Percentiles rank a stretch among this genome's conserved stretches.
Evolutionary conservation across 2,329 filamentous ascomycete species (phyloP).

Genomic region (Pseudophaeomoniella oleicola): DNA sequence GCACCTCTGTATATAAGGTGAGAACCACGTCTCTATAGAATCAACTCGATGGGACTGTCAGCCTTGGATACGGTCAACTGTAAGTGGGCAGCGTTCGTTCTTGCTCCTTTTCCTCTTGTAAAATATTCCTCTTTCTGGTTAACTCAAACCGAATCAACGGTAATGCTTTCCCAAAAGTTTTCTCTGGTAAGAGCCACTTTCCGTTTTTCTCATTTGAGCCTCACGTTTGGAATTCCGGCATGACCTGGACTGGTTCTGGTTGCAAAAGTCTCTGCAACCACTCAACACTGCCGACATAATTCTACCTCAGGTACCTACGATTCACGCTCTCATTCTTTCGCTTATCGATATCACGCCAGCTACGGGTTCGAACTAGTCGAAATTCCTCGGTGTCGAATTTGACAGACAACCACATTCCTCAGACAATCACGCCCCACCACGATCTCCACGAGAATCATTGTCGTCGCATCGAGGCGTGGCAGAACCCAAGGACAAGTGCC

Average conservation of each 20-base stretch:
- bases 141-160: not conserved
- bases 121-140: too few relatives aligned
- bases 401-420: not conserved
- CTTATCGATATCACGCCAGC: not conserved
- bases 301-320: not conserved
- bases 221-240: too few relatives aligned
- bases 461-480: too few relatives aligned
- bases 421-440: not conserved
- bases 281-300: not conserved
- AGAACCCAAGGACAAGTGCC: too few relatives aligned
- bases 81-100: too few relatives aligned
- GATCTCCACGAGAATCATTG: not conserved
- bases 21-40: too few relatives aligned
- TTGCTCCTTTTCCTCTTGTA: too few relatives aligned
- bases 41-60: too few relatives aligned
- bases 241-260: too few relatives aligned
- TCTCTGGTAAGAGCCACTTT: not conserved
- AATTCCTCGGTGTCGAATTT: not conserved
- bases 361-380: not conserved
- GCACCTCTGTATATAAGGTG: too few relatives aligned
- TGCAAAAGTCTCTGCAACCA: not conserved
- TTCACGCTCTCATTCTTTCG: not conserved
- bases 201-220: not conserved
- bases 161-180: not conserved
- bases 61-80: too few relatives aligned